Evolutionary conservation across 495 filamentous ascomycete species (phyloP).

Genomic region (Trichoderma reesei): DNA sequence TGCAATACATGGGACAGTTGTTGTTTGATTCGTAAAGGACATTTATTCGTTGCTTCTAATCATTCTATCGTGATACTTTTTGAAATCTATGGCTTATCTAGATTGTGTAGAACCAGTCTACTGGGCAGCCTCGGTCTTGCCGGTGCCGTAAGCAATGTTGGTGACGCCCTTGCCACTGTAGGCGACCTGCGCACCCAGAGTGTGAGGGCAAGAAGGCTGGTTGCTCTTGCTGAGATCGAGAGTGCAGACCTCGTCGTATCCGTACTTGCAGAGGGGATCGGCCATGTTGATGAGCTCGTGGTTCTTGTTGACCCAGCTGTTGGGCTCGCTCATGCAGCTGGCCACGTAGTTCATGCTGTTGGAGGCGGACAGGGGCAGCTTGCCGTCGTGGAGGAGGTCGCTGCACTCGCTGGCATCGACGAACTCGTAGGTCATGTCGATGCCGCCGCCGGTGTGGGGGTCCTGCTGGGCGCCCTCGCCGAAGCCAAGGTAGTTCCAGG

Average conservation of each 20-base stretch:
- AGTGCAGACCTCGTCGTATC: constrained; percentile 22
- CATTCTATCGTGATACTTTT: constrained; percentile 2
- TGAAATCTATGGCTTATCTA: background rate
- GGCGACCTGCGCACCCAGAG: constrained; percentile 13
- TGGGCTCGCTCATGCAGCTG: constrained; percentile 15
- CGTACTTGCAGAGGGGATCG: constrained; percentile 23
- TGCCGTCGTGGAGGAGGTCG: constrained; percentile 15
- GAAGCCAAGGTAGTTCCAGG: constrained; percentile 25
- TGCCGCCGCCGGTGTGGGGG: constrained; percentile 18
- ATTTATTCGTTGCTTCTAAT: background rate
- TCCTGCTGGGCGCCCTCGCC: constrained; percentile 14
- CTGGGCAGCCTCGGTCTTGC: constrained; percentile 9
- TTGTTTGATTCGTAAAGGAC: background rate
- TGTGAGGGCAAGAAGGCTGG: constrained; percentile 20
- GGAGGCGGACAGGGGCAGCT: constrained; percentile 21
- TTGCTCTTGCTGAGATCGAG: constrained; percentile 18
- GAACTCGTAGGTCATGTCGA: constrained; percentile 18
- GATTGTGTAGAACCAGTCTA: background rate
- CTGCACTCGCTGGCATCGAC: constrained; percentile 18
- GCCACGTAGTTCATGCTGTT: constrained; percentile 24
- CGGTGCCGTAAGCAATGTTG: constrained; percentile 22
- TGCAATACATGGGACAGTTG: background rate
- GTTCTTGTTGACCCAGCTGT: constrained; percentile 24
- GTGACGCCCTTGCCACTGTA: constrained; percentile 16
- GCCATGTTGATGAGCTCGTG: constrained; percentile 26